phyloP scores from a whole-genome alignment of 176 grass and related monocot genomes.

The Typha latifolia region DNA sequence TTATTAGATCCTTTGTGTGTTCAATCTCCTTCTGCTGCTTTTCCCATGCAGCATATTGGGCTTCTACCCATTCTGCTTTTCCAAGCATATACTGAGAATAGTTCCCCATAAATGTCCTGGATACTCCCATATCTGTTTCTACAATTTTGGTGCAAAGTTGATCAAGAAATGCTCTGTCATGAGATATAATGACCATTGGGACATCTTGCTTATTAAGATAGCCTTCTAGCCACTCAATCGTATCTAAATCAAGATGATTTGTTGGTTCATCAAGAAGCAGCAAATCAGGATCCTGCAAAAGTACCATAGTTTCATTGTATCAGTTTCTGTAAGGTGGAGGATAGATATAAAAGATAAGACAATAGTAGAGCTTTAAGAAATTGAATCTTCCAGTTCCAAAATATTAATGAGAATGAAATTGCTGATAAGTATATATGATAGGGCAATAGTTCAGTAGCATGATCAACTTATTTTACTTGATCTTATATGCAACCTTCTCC shows the following conservation, averaged over 20 bases:
- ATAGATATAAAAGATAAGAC: no score
- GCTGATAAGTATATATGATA: no score
- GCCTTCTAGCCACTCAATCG: constrained; percentile 86
- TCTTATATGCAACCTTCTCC: no score
- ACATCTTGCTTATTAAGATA: constrained; percentile 83
- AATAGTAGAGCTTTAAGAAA: no score
- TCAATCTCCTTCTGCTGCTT: constrained; percentile 99
- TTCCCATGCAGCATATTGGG: constrained; percentile 76
- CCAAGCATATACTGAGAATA: constrained; percentile 79
- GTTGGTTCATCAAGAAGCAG: constrained; percentile 93
- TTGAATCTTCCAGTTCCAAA: no score
- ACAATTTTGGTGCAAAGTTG: constrained; percentile 84
- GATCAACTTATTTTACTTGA: no score
- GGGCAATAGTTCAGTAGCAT: no score
- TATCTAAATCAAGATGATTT: constrained; percentile 94
- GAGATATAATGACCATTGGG: constrained; percentile 97
- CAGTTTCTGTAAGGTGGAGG: no score
- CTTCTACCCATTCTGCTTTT: constrained; percentile 64
- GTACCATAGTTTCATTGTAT: background rate
- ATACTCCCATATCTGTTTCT: constrained; percentile 91
- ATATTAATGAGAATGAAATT: no score
- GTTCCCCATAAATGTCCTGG: constrained; percentile 80
- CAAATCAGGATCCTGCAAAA: constrained; percentile 82
- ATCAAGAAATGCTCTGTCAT: constrained; percentile 95
- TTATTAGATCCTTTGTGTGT: constrained; percentile 86